Base-by-base conservation (phyloP, 306 rosid species). In the Sphenostylis stenocarpa region DNA sequence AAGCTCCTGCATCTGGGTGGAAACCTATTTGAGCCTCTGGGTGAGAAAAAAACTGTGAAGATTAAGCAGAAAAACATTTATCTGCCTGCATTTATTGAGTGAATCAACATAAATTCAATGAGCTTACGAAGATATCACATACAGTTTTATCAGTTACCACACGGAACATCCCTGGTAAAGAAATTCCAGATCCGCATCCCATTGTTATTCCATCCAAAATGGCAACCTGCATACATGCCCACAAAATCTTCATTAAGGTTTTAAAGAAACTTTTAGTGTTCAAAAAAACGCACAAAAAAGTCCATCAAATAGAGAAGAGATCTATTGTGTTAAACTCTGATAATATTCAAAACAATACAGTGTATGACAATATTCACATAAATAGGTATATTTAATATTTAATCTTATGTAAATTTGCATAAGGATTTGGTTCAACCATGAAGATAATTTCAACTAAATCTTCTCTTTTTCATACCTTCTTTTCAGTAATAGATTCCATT, bases 1-100 rank as follows among this genome's bases (percentile, higher is more conserved):
- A 92, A 80, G 99, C 99, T 58, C 99, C 99, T 1, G 99, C 91
- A 86, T 92, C 99, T 72, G 97, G 99, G 80, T 95, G 99, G 77
- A 92, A 95, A 80, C 97, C 99, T 78, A 95, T 86, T 79, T 90
- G 99, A 84, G 90, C 88, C 85, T 95, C 97, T 29, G 99, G 99
- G 80, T 88, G 86, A 75, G 89, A 74, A 87, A 95, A 89, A 65
- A 85, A 65, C 99, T 92, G 91, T 70, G 60, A 71, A 73, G 43
- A 65, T 70, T 48, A 73, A 43, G 58, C 77, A 72, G 34, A 67
- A 68, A 71, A 78, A 49, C 39, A 24, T 12, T 73, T 11, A 67
- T 41, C 61, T 24, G 31, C 51, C 19, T 26, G 69, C 69, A 67
- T 71, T 80, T 47, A 26, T 45, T 44, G 6, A 48, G 26, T 39